These are phyloP conservation scores for Coemansia sp. DNA, from an alignment of 371 early-diverging fungal genomes.

Conservation along the genomic window DNA sequence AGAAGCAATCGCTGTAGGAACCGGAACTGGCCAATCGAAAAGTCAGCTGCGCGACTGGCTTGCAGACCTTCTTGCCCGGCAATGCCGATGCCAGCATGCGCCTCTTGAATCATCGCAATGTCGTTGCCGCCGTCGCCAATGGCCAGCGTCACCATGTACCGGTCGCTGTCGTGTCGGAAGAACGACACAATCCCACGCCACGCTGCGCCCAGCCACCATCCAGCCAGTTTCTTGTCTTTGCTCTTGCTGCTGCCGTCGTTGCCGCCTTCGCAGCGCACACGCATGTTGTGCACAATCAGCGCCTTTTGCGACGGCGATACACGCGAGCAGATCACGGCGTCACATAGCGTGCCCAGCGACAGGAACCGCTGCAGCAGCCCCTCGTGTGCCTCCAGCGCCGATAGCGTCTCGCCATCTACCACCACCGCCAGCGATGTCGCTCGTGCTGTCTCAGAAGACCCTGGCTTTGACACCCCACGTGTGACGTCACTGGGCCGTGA, in stretches of 20 bases:
- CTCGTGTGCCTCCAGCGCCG: constrained; percentile 55
- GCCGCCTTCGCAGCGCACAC: constrained; percentile 51
- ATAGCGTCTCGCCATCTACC: constrained; percentile 77
- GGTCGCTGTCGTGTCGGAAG: constrained; percentile 57
- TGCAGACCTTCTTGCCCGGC: constrained; percentile 83
- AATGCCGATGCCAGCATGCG: constrained; percentile 85
- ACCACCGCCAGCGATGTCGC: constrained; percentile 63
- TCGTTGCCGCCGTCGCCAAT: constrained; percentile 99
- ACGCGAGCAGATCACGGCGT: constrained; percentile 89
- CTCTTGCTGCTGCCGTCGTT: neutral
- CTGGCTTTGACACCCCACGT: neutral
- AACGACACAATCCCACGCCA: constrained; percentile 41
- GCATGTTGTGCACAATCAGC: constrained; percentile 74
- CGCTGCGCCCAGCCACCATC: neutral
- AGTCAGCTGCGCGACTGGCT: constrained; percentile 83
- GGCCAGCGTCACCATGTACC: constrained; percentile 73
- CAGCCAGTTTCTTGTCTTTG: neutral
- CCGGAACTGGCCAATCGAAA: constrained; percentile 78
- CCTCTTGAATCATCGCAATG: constrained; percentile 93
- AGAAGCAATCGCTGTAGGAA: constrained; percentile 68
- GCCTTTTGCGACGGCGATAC: constrained; percentile 95
- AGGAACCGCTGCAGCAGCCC: constrained; percentile 59
- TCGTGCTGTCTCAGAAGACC: neutral
- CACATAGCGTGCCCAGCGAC: constrained; percentile 65
- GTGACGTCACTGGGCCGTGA: constrained; percentile 22